Evolutionary conservation across 1,139 yeast species (phyloP).

Genomic region (Suhomyces terraborum): DNA sequence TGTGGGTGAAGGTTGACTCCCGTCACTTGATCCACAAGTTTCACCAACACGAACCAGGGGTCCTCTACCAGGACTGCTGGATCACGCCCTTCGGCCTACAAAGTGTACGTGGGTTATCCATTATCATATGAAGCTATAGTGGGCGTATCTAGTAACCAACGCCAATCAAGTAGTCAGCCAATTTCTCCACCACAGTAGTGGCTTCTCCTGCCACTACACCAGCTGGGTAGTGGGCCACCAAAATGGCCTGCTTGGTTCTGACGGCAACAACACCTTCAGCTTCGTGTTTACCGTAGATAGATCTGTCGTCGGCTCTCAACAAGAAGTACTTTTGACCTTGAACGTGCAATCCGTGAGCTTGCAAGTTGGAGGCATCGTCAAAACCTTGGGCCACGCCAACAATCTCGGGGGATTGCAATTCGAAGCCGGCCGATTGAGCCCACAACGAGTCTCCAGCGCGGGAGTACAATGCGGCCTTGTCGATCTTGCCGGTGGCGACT

Average conservation of each 20-base stretch:
- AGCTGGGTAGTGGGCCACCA: constrained; percentile 92
- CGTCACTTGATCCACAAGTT: too few relatives aligned
- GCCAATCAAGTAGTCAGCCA: constrained; percentile 90
- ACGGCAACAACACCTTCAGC: constrained; percentile 89
- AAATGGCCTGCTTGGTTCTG: constrained; percentile 88
- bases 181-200: constrained; percentile 87
- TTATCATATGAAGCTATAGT: constrained; percentile 4
- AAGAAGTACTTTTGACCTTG: constrained; percentile 86
- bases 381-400: constrained; percentile 75
- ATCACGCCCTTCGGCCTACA: too few relatives aligned
- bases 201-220: constrained; percentile 95
- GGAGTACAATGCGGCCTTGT: constrained; percentile 90
- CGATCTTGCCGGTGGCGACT: constrained; percentile 80
- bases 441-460: constrained; percentile 93
- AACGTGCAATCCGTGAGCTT: constrained; percentile 81
- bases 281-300: constrained; percentile 89
- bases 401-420: constrained; percentile 72
- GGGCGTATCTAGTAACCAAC: constrained; percentile 61
- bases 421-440: constrained; percentile 81
- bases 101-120: constrained; percentile 1
- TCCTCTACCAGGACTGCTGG: too few relatives aligned
- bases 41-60: too few relatives aligned
- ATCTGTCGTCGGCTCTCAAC: constrained; percentile 87
- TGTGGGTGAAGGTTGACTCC: background rate
- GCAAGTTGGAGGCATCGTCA: constrained; percentile 75